phyloP scores from a whole-genome alignment of 345 rosid genomes.

The Hibiscus mutabilis region DNA sequence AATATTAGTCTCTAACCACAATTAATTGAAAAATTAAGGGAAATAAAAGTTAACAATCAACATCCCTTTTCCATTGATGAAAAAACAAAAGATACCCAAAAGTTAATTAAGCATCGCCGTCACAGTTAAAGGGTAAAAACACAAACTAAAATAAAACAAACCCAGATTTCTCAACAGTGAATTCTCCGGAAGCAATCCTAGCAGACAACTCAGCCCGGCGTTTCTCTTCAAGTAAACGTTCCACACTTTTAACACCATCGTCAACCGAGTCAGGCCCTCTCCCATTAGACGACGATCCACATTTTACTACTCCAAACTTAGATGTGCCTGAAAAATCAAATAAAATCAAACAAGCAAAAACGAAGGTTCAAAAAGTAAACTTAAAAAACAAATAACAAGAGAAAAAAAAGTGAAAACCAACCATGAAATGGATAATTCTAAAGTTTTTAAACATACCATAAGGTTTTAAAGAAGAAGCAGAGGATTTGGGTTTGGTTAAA shows the following conservation, averaged over 20 bases:
- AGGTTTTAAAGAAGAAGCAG: constrained; percentile 1
- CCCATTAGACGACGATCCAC: constrained; percentile 51
- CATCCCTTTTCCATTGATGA: not conserved
- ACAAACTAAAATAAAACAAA: too few species aligned
- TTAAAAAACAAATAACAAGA: not conserved
- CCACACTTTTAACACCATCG: constrained; percentile 33
- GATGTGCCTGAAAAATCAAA: constrained; percentile 11
- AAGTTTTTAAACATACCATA: not conserved
- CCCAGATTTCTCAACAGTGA: constrained; percentile 63
- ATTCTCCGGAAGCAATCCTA: constrained; percentile 79
- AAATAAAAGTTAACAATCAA: not conserved
- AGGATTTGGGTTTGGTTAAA: not conserved
- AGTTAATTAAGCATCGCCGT: not conserved
- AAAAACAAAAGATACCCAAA: not conserved
- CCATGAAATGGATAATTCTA: not conserved
- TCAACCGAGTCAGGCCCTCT: constrained; percentile 42
- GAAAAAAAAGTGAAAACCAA: not conserved
- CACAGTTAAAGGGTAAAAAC: not conserved
- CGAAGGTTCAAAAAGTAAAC: not conserved
- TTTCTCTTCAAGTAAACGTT: constrained; percentile 51
- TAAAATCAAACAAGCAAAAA: not conserved
- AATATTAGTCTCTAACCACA: not conserved
- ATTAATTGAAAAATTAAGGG: not conserved
- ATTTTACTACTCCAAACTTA: constrained; percentile 22
- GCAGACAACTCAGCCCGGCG: constrained; percentile 71